Conservation (phyloP, 2,329 filamentous ascomycete species). For the Ophiosphaerella korrae region DNA sequence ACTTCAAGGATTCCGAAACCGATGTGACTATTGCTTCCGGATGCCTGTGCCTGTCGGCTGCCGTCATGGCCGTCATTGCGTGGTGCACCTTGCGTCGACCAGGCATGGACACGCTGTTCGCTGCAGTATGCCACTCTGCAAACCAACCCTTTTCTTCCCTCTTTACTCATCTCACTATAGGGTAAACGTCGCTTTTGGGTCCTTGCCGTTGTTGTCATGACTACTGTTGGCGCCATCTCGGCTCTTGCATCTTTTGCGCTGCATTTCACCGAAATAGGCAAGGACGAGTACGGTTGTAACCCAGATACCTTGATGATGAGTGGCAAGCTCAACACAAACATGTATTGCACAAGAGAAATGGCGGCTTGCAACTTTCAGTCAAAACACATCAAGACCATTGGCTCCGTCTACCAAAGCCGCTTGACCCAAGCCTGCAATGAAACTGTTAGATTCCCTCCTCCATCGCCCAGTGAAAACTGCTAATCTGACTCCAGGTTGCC, state of each 20-base stretch:
- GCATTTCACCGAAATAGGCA: slow-evolving; percentile 32
- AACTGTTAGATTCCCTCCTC: slow-evolving; percentile 22
- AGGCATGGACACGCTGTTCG: slow-evolving; percentile 30
- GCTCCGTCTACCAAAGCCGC: slow-evolving; percentile 12
- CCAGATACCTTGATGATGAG: slow-evolving; percentile 23
- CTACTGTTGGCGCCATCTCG: slow-evolving; percentile 16
- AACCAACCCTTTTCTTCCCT: neutral
- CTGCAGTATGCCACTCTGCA: slow-evolving; percentile 20
- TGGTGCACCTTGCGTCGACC: slow-evolving; percentile 30
- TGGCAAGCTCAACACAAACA: slow-evolving; percentile 31
- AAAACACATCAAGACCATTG: slow-evolving; percentile 7
- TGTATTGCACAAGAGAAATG: slow-evolving; percentile 35
- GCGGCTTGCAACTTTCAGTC: slow-evolving; percentile 32
- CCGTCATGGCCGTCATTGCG: slow-evolving; percentile 29
- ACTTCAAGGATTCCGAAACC: slow-evolving; percentile 28
- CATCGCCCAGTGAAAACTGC: neutral
- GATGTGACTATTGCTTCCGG: slow-evolving; percentile 36
- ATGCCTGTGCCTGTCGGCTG: slow-evolving; percentile 30
- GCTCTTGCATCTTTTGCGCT: slow-evolving; percentile 31
- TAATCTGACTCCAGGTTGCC: slow-evolving; percentile 18
- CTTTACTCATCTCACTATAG: slow-evolving; percentile 5
- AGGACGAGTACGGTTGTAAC: slow-evolving; percentile 31
- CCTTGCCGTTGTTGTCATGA: slow-evolving; percentile 25
- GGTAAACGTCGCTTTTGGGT: slow-evolving; percentile 37
- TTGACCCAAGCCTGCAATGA: slow-evolving; percentile 30